Evolutionary conservation across 805 yeast genomes (phyloP).

Genomic region (Yarrowia deformans): DNA sequence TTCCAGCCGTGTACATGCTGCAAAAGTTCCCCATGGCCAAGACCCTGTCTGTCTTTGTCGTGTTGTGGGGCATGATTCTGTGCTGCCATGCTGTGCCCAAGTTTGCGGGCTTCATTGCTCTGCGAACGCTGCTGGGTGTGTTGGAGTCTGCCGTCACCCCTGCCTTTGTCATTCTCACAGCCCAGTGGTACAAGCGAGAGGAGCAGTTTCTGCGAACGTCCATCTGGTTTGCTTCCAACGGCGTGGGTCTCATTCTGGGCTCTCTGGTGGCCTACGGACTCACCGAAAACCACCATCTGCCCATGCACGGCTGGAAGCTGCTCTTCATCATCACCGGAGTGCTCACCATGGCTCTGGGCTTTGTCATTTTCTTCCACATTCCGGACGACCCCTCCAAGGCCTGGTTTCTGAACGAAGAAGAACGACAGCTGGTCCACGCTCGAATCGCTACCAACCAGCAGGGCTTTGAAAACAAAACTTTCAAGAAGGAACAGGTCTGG

Average conservation of each 20-base stretch:
- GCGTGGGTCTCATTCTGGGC: constrained; percentile 59
- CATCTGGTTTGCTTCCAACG: constrained; percentile 56
- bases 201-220: constrained; percentile 58
- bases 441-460: constrained; percentile 62
- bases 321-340: constrained; percentile 66
- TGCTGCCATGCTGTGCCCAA: constrained; percentile 58
- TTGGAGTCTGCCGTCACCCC: constrained; percentile 65
- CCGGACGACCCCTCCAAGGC: constrained; percentile 65
- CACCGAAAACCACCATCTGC: constrained; percentile 49
- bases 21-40: constrained; percentile 68
- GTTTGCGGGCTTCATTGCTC: constrained; percentile 57
- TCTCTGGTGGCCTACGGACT: constrained; percentile 60
- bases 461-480: constrained; percentile 63
- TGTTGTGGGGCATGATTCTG: constrained; percentile 67
- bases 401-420: constrained; percentile 57
- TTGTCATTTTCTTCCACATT: constrained; percentile 47
- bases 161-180: constrained; percentile 61
- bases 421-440: constrained; percentile 57
- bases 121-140: constrained; percentile 60
- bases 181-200: constrained; percentile 62
- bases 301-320: constrained; percentile 59
- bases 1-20: constrained; percentile 56
- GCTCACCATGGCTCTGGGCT: constrained; percentile 56
- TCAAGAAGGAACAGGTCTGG: constrained; percentile 61
- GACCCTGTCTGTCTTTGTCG: constrained; percentile 56